These are phyloP conservation scores for Jaenimonas drosophilae DNA, from an alignment of 208 protist genomes.

Conservation along the genomic window DNA sequence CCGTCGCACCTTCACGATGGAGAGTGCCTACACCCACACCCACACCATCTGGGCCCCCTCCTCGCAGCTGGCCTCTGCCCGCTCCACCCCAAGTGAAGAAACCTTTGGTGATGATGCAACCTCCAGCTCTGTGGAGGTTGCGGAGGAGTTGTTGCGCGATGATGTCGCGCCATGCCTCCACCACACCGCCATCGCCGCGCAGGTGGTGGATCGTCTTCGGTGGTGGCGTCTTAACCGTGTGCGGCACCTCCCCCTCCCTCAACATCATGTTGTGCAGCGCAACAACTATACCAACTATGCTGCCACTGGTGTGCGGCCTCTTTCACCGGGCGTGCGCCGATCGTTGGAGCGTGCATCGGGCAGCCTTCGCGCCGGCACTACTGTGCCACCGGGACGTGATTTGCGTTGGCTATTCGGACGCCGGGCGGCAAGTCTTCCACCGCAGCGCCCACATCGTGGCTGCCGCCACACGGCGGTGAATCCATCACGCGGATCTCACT, in stretches of 20 bases:
- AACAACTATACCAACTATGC: conserved; percentile 40
- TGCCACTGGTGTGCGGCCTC: conserved; percentile 22
- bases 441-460: too few species aligned
- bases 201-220: conserved; percentile 62
- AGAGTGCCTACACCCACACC: too few species aligned
- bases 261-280: conserved; percentile 24
- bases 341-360: conserved; percentile 10
- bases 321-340: conserved; percentile 11
- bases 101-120: conserved; percentile 1
- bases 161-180: background rate
- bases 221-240: conserved; percentile 51
- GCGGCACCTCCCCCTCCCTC: conserved; percentile 25
- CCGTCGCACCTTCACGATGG: too few species aligned
- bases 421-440: too few species aligned
- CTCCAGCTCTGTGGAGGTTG: background rate
- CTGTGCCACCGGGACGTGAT: too few species aligned
- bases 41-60: too few species aligned
- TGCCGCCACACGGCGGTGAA: too few species aligned
- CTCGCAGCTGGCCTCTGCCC: too few species aligned
- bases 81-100: background rate
- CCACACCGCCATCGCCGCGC: conserved; percentile 8
- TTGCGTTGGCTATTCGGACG: too few species aligned
- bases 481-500: too few species aligned
- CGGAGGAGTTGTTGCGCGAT: background rate
- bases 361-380: conserved; percentile 7